Evolutionary conservation across 2,329 filamentous ascomycete genomes (phyloP).

Genomic region (Ophiosphaerella narmari): DNA sequence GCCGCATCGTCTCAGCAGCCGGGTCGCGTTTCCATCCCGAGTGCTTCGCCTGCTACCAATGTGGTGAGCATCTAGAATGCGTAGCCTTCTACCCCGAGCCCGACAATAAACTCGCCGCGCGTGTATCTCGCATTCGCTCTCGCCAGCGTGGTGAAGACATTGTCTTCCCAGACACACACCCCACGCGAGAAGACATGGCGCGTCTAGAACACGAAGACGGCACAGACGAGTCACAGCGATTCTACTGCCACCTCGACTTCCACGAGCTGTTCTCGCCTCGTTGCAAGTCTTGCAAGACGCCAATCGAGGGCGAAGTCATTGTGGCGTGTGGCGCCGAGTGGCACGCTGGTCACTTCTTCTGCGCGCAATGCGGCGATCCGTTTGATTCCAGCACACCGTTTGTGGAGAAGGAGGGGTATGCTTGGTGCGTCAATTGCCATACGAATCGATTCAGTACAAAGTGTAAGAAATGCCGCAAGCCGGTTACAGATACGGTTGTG

Average conservation of each 20-base stretch:
- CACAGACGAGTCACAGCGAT: constrained; percentile 68
- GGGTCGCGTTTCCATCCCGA: constrained; percentile 88
- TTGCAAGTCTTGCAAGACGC: constrained; percentile 95
- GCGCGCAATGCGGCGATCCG: constrained; percentile 92
- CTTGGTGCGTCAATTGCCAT: constrained; percentile 94
- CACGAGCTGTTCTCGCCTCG: constrained; percentile 91
- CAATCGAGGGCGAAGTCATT: constrained; percentile 93
- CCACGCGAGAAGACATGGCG: constrained; percentile 64
- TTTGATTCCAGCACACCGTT: constrained; percentile 73
- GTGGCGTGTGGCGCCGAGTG: constrained; percentile 93
- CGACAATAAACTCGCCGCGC: constrained; percentile 68
- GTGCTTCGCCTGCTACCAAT: constrained; percentile 89
- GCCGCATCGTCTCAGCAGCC: constrained; percentile 83
- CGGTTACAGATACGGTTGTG: constrained; percentile 88
- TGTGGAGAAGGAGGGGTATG: constrained; percentile 96
- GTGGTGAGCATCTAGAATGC: constrained; percentile 85
- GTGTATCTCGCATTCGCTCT: constrained; percentile 72
- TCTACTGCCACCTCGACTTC: constrained; percentile 99
- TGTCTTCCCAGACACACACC: constrained; percentile 43
- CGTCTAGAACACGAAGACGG: constrained; percentile 64
- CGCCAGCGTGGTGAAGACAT: constrained; percentile 60
- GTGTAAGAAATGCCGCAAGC: constrained; percentile 80
- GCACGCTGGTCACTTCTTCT: constrained; percentile 99
- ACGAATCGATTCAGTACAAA: constrained; percentile 88
- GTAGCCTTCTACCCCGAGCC: constrained; percentile 97